Conservation (phyloP, 2,329 filamentous ascomycete genomes). For the Calonectria hawksworthii region DNA sequence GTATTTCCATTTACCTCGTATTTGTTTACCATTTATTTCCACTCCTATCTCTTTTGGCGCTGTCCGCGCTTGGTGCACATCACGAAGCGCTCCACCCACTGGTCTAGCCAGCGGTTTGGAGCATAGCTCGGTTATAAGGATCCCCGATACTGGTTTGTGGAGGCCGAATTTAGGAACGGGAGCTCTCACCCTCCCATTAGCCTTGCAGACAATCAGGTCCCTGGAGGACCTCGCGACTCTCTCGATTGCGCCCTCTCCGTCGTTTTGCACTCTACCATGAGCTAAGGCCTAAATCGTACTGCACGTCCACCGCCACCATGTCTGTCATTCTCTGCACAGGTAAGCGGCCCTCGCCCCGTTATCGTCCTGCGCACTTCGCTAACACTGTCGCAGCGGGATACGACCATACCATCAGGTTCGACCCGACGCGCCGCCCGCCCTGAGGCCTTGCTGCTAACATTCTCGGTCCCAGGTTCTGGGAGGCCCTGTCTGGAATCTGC, state of each 20-base stretch:
- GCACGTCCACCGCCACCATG: constrained; percentile 55
- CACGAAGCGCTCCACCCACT: neutral
- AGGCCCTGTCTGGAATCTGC: constrained; percentile 97
- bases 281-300: constrained; percentile 36
- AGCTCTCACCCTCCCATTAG: constrained; percentile 25
- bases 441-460: constrained; percentile 30
- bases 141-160: constrained; percentile 23
- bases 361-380: constrained; percentile 29
- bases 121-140: constrained; percentile 23
- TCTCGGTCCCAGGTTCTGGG: constrained; percentile 83
- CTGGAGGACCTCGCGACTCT: constrained; percentile 27
- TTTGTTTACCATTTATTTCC: neutral
- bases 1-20: neutral
- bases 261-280: constrained; percentile 39
- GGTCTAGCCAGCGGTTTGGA: neutral
- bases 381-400: constrained; percentile 64
- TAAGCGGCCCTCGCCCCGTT: constrained; percentile 49
- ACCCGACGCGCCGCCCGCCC: constrained; percentile 29
- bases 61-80: neutral
- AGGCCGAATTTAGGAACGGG: constrained; percentile 38
- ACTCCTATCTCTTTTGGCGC: neutral
- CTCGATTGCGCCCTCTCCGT: neutral
- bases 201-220: constrained; percentile 34
- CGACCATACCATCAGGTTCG: constrained; percentile 73
- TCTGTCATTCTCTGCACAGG: constrained; percentile 75